Conservation (phyloP, 2,329 filamentous ascomycete genomes). For the Colletotrichum sp. region DNA sequence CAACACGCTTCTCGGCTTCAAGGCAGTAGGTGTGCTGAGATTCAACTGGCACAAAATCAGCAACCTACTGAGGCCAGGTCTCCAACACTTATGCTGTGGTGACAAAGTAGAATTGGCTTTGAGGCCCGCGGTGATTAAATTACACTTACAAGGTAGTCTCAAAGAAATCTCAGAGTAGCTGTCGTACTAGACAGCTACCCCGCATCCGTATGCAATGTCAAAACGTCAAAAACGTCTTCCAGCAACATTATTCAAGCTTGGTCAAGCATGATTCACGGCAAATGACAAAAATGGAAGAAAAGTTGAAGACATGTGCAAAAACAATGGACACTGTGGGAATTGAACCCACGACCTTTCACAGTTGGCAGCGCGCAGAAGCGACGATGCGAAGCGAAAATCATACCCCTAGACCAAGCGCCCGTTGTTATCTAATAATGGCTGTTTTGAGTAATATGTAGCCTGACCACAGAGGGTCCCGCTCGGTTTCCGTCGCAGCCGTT, state of each 20-base stretch:
- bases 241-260: rapidly evolving
- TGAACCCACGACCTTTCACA: conserved; percentile 19
- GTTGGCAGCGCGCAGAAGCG: background rate
- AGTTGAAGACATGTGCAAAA: rapidly evolving
- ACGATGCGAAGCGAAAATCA: conserved; percentile 18
- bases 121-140: too few relatives aligned
- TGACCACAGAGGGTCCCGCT: rapidly evolving
- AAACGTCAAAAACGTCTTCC: background rate
- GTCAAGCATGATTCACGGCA: background rate
- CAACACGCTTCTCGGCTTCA: rapidly evolving
- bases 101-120: rapidly evolving
- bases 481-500: background rate
- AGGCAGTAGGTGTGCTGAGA: background rate
- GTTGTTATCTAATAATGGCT: rapidly evolving
- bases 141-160: too few relatives aligned
- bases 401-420: conserved; percentile 22
- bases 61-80: background rate
- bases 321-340: conserved; percentile 17
- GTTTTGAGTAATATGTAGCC: background rate
- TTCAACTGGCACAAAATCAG: background rate
- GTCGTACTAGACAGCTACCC: background rate
- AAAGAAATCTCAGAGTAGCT: background rate
- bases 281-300: rapidly evolving
- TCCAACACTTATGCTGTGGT: background rate
- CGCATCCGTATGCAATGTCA: background rate